Conservation (phyloP, 352 stramenopile genomes). For the Pythium phragmitis region DNA sequence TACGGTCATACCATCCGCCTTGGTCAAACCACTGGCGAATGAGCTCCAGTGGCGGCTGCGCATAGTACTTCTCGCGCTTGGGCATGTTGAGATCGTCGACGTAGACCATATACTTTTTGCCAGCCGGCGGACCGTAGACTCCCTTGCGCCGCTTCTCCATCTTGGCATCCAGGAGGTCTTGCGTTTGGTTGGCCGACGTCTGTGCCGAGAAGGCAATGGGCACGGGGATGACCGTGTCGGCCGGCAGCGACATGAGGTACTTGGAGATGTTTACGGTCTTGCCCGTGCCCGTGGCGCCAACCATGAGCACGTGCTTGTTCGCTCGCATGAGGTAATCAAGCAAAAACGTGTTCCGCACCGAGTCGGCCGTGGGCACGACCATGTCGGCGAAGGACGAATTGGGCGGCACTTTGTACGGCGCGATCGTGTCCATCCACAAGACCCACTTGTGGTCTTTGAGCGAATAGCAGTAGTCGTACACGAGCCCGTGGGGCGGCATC, state of each 20-base stretch:
- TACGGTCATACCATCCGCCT: constrained; percentile 93
- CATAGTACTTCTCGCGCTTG: constrained; percentile 93
- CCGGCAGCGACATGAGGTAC: constrained; percentile 84
- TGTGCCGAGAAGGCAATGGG: constrained; percentile 92
- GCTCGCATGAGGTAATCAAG: constrained; percentile 81
- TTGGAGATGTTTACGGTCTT: constrained; percentile 94
- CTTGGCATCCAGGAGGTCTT: constrained; percentile 91
- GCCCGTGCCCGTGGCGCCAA: constrained; percentile 91
- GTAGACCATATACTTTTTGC: constrained; percentile 94
- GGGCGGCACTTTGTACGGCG: constrained; percentile 64
- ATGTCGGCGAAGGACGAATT: constrained; percentile 89
- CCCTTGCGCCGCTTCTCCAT: constrained; percentile 93
- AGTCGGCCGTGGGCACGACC: constrained; percentile 93
- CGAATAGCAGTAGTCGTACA: constrained; percentile 93
- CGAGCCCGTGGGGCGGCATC: constrained; percentile 60
- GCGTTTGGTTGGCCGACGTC: constrained; percentile 91
- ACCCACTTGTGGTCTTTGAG: constrained; percentile 90
- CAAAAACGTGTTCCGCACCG: constrained; percentile 92
- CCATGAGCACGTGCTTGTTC: constrained; percentile 94
- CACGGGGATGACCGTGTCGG: constrained; percentile 89
- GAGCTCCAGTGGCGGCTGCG: constrained; percentile 94
- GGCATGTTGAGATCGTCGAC: constrained; percentile 97
- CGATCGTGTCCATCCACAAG: constrained; percentile 93
- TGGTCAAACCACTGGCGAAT: constrained; percentile 95
- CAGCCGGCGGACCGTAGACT: constrained; percentile 88